These are phyloP conservation scores for Cryptococcus deneoformans DNA, from an alignment of 1,284 basidiomycete genomes.

Conservation along the genomic window DNA sequence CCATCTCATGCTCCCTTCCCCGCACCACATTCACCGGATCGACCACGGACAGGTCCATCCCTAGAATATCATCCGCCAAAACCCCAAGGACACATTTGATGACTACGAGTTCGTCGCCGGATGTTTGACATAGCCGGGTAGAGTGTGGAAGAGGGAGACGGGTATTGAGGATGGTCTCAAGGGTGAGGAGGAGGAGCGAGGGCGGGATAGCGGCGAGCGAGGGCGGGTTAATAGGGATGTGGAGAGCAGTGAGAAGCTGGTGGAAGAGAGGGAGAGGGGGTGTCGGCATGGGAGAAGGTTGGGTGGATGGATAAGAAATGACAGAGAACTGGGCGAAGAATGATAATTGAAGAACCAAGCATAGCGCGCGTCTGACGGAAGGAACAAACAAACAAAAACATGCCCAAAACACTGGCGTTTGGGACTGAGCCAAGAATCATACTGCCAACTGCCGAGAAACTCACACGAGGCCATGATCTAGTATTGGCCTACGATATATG, in stretches of 20 bases:
- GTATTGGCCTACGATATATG: no score
- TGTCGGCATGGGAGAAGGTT: slow-evolving; percentile 22
- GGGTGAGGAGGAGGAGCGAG: slow-evolving; percentile 27
- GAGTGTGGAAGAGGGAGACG: slow-evolving; percentile 12
- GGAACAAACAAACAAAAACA: no score
- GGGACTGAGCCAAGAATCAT: no score
- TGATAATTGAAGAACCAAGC: background rate
- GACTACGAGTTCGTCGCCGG: slow-evolving; percentile 19
- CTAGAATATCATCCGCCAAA: slow-evolving; percentile 20
- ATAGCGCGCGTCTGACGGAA: background rate
- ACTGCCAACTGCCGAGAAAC: no score
- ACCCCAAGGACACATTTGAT: slow-evolving; percentile 32
- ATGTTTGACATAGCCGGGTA: slow-evolving; percentile 11
- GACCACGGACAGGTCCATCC: no score
- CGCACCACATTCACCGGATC: no score
- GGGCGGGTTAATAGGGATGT: slow-evolving; percentile 20
- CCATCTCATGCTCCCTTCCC: no score
- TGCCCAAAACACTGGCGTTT: no score
- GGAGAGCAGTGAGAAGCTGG: slow-evolving; percentile 18
- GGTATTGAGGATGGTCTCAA: slow-evolving; percentile 20
- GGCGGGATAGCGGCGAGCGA: slow-evolving; percentile 20
- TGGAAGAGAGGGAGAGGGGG: slow-evolving; percentile 25
- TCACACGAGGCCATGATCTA: no score
- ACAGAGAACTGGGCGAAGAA: background rate
- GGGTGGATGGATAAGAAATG: background rate